phyloP scores from a whole-genome alignment of 441 rosid species.

The Mallotus japonicus region DNA sequence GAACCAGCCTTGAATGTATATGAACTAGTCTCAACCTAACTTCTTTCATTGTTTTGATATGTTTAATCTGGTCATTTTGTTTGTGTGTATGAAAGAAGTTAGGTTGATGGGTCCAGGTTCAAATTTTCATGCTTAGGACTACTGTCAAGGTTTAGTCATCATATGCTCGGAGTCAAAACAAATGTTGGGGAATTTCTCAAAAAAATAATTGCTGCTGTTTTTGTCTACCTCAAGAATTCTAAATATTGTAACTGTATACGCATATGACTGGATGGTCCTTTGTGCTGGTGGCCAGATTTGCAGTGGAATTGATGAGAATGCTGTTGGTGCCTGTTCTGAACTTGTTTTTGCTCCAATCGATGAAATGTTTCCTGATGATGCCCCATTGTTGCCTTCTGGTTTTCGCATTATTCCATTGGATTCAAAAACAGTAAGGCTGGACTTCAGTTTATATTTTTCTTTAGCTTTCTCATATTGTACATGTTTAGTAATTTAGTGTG shows the following conservation, averaged over 20 bases:
- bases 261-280: not conserved
- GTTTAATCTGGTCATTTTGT: too few relatives aligned
- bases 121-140: too few relatives aligned
- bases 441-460: not conserved
- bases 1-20: too few relatives aligned
- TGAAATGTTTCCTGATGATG: constrained; percentile 98
- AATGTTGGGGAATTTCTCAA: not conserved
- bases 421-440: constrained; percentile 60
- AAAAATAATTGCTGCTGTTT: not conserved
- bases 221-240: not conserved
- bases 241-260: too few relatives aligned
- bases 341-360: constrained; percentile 96
- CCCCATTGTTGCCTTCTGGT: constrained; percentile 91
- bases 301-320: constrained; percentile 90
- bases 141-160: not conserved
- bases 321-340: constrained; percentile 89
- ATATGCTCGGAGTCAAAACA: not conserved
- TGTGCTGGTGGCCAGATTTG: constrained; percentile 58
- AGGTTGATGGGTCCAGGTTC: not conserved
- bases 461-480: not conserved
- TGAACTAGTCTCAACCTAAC: too few relatives aligned
- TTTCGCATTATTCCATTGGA: constrained; percentile 91
- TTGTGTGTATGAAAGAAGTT: not conserved
- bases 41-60: too few relatives aligned
- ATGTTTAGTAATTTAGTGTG: not conserved